phyloP scores from a whole-genome alignment of 257 asterid species.

The Solanum infundibuliforme region DNA sequence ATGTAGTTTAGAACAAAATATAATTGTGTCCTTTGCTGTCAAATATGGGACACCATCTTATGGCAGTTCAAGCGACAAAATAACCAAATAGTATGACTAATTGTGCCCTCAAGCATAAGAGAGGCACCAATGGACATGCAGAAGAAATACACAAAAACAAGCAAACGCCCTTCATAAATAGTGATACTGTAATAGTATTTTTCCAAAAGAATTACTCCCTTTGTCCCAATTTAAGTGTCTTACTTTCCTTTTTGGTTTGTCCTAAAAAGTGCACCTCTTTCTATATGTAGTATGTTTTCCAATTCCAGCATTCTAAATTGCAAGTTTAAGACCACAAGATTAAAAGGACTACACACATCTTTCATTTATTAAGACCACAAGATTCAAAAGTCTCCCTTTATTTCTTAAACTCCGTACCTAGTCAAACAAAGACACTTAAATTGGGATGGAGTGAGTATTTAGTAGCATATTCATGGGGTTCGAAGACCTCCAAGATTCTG shows the following conservation, averaged over 20 bases:
- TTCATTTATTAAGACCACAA: neutral
- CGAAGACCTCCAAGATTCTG: neutral
- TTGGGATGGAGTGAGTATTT: neutral
- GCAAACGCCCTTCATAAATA: neutral
- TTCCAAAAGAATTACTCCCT: neutral
- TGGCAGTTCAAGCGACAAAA: neutral
- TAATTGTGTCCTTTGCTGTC: neutral
- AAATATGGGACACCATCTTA: neutral
- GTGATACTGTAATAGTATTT: neutral
- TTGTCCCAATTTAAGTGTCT: neutral
- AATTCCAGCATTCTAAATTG: neutral
- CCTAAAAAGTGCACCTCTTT: neutral
- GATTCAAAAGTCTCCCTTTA: neutral
- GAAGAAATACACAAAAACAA: neutral
- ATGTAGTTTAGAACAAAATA: neutral
- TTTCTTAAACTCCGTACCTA: neutral
- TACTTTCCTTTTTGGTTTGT: neutral
- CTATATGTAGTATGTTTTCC: neutral
- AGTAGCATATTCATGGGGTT: neutral
- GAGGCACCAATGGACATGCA: neutral
- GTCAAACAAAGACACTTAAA: neutral
- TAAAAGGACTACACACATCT: neutral
- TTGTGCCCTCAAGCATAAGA: neutral
- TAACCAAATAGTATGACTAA: neutral
- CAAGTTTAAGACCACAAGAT: neutral